Percentiles rank a stretch among this genome's conserved stretches.
Evolutionary conservation across 2,329 filamentous ascomycete species (phyloP).

Genomic region (Colletotrichum sp.): DNA sequence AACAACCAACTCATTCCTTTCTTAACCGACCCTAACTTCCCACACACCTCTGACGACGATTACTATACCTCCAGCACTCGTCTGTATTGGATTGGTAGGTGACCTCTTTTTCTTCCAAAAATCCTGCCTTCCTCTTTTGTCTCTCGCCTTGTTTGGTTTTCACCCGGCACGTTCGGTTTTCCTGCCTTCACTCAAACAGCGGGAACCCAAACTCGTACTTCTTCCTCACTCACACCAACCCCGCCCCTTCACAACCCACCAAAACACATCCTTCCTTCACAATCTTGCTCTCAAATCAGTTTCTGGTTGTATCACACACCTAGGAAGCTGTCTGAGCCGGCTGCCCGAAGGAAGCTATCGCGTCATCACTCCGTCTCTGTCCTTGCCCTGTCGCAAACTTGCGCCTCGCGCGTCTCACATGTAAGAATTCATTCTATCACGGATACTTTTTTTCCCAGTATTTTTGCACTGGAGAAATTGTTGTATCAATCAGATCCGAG

Average conservation of each 20-base stretch:
- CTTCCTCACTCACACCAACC: neutral
- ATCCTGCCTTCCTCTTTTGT: neutral
- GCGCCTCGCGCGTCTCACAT: neutral
- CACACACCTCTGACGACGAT: neutral
- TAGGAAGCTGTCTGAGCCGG: neutral
- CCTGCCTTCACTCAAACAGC: neutral
- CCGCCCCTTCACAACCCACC: neutral
- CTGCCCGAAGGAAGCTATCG: neutral
- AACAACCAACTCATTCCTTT: neutral
- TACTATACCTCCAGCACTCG: neutral
- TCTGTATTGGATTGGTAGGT: neutral
- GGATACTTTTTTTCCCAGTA: neutral
- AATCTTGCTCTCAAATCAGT: neutral
- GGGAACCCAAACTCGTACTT: neutral
- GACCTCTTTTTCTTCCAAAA: neutral
- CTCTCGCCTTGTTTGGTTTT: neutral
- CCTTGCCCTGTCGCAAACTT: neutral
- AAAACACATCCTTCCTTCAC: neutral
- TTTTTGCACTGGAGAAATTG: neutral
- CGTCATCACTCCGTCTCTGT: neutral
- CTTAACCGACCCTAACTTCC: neutral
- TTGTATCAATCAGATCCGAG: neutral
- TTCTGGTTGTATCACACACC: neutral
- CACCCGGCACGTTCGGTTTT: neutral
- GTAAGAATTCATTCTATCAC: neutral